Conservation (phyloP, 495 filamentous ascomycete species). For the Oleoguttula mirabilis region DNA sequence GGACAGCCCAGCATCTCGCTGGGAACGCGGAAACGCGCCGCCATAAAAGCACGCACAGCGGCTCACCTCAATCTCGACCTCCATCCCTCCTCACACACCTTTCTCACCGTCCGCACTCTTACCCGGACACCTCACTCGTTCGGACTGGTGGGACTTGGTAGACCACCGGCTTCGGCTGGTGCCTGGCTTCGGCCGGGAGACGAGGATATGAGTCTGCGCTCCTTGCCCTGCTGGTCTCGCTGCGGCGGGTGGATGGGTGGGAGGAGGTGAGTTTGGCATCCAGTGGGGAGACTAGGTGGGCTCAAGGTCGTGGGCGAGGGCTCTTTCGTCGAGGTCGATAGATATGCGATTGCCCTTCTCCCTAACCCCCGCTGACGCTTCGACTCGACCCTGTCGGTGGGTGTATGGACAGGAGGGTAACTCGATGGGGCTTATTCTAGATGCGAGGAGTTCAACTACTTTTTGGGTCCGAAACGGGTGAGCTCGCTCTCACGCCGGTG, state of each 20-base stretch:
- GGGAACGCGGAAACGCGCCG: conserved; percentile 89
- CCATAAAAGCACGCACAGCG: conserved; percentile 93
- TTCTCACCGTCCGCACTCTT: conserved; percentile 33
- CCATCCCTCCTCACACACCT: conserved; percentile 33
- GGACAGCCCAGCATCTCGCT: conserved; percentile 57
- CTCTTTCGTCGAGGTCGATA: conserved; percentile 84
- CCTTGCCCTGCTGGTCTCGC: conserved; percentile 29
- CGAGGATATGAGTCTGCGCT: conserved; percentile 81
- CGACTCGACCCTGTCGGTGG: no score
- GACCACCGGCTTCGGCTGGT: conserved; percentile 34
- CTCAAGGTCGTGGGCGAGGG: conserved; percentile 27
- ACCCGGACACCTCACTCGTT: conserved; percentile 14
- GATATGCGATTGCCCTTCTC: conserved; percentile 99
- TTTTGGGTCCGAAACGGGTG: conserved; percentile 44
- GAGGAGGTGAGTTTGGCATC: conserved; percentile 31
- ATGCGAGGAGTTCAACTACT: conserved; percentile 69
- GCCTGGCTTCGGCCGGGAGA: conserved; percentile 31
- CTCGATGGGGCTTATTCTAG: conserved; percentile 99
- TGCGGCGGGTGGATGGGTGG: conserved; percentile 27
- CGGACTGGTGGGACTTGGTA: conserved; percentile 29
- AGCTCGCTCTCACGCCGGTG: conserved; percentile 28
- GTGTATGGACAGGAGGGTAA: conserved; percentile 54
- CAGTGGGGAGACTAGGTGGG: conserved; percentile 26
- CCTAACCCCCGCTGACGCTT: no score
- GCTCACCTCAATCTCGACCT: conserved; percentile 40